Evolutionary conservation across 257 asterid genomes (phyloP).

Genomic region (Dorcoceras hygrometricum): DNA sequence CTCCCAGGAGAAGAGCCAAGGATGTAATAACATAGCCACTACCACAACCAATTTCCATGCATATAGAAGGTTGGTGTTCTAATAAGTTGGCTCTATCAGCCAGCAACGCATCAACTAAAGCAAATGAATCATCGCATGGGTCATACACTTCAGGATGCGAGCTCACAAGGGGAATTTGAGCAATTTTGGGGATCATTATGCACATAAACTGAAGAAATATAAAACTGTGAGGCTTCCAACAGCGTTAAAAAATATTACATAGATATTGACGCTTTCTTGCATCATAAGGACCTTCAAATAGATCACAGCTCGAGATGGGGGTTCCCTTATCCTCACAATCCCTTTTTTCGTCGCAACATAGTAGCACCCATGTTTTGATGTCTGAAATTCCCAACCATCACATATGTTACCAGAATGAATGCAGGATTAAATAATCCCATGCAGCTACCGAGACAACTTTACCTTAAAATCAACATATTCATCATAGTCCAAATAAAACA

Average conservation of each 20-base stretch:
- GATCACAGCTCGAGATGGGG: not conserved
- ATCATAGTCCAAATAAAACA: not conserved
- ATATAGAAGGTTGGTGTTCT: conserved; percentile 60
- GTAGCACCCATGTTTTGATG: not conserved
- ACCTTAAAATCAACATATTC: not conserved
- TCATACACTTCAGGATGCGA: conserved; percentile 96
- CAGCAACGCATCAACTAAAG: conserved; percentile 82
- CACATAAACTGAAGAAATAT: conserved; percentile 24
- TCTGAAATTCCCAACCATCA: not conserved
- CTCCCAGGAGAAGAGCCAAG: conserved; percentile 70
- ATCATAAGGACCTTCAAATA: not conserved
- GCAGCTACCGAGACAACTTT: not conserved
- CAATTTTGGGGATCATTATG: conserved; percentile 53
- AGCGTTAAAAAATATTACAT: not conserved
- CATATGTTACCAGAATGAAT: not conserved
- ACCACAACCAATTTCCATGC: conserved; percentile 95
- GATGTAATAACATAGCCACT: conserved; percentile 90
- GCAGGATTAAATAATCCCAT: not conserved
- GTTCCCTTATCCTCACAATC: not conserved
- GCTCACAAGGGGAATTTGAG: conserved; percentile 69
- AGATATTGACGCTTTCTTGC: not conserved
- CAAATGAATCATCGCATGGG: conserved; percentile 95
- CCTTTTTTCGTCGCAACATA: not conserved
- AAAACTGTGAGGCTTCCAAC: not conserved
- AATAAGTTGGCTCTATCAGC: conserved; percentile 72